Evolutionary conservation across 1,284 basidiomycete species (phyloP), one percentile per base, ranked within the genome.

Genomic region (Waitea zeae): DNA sequence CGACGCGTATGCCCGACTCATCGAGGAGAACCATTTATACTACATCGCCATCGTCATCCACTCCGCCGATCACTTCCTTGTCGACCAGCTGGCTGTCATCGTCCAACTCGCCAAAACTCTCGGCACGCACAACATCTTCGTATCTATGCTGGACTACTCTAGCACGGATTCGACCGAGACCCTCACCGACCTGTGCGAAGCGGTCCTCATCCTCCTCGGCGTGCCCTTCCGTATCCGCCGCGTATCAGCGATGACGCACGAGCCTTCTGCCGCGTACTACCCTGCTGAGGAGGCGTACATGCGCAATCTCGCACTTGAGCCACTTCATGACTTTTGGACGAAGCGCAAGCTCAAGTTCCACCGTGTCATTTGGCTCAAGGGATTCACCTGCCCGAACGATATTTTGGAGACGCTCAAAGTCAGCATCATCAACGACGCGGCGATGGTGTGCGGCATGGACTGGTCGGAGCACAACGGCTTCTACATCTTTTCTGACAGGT

Each of bases 391-490:
- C 49, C 90, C 90, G 1, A 92, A 87, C 48, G 90, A 96, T 52
- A 88, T 96, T 32, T 61, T 96, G 36, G 90, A 96, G 57, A 92
- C 83, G 13, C 73, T 95, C 49, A 77, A 88, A 42, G 79, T 95
- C 39, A 86, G 81, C 50, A 67, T 82, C 44, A 67, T 69, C 26
- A 96, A 95, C 51, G 73, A 87, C 45, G 90, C 90, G 0, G 84
- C 87, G 1, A 88, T 96, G 86, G 87, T 93, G 2, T 95, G 90
- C 51, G 88, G 89, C 17, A 95, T 95, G 90, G 90, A 96, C 51
- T 96, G 90, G 90, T 89, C 88, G 17, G 89, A 96, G 54, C 82
- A 89, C 50, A 86, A 89, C 44, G 88, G 88, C 0, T 83, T 88
- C 56, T 96, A 93, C 60, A 89, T 95, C 46, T 95, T 93, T 58